Conservation (phyloP, 768 basidiomycete genomes). For the Suillus subalutaceus region DNA sequence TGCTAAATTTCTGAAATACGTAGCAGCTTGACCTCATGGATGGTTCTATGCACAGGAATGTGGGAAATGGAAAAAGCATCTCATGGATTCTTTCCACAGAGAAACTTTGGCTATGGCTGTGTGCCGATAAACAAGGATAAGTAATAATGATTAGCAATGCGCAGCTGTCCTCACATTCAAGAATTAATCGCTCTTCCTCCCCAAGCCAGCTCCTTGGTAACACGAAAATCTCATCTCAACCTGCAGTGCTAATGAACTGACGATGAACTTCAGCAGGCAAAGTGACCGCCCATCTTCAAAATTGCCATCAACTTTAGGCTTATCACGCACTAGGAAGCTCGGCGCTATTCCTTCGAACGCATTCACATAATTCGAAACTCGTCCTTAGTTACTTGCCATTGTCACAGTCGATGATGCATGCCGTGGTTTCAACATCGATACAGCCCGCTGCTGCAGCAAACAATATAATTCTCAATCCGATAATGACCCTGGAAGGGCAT, state of each 20-base stretch:
- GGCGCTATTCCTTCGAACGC: not conserved
- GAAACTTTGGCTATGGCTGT: slow-evolving; percentile 4
- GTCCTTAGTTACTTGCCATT: not conserved
- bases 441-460: not conserved
- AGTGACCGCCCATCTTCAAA: not conserved
- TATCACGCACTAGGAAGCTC: not conserved
- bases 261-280: not conserved
- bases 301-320: not conserved
- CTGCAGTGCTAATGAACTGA: not conserved
- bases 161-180: not conserved
- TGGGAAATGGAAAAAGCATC: not conserved
- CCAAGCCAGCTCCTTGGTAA: not conserved
- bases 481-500: not conserved
- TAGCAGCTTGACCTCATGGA: not conserved
- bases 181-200: not conserved
- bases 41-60: not conserved
- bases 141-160: not conserved
- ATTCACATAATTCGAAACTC: not conserved
- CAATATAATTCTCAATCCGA: not conserved
- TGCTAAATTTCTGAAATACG: not conserved
- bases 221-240: not conserved
- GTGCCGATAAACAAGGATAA: not conserved
- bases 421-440: not conserved
- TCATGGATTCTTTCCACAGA: not conserved
- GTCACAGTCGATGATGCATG: not conserved